These are phyloP conservation scores for Neurospora sp. DNA, from an alignment of 495 filamentous ascomycete species.

Conservation along the genomic window DNA sequence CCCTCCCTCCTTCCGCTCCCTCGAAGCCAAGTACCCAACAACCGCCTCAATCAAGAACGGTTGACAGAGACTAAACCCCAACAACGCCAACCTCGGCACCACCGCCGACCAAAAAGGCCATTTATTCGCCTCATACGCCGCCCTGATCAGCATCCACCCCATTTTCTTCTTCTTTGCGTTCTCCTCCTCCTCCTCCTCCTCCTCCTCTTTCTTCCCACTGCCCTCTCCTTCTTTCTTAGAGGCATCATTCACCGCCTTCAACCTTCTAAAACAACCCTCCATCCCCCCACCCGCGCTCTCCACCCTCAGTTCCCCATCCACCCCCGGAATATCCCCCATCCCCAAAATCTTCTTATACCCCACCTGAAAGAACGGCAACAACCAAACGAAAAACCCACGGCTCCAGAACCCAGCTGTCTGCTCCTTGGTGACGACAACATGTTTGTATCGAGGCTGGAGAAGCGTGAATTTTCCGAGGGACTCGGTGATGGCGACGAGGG, in stretches of 20 bases:
- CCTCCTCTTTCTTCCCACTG: neutral
- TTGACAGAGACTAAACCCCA: constrained; percentile 7
- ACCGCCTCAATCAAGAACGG: constrained; percentile 8
- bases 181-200: neutral
- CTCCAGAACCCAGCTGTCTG: constrained; percentile 21
- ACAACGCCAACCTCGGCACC: constrained; percentile 5
- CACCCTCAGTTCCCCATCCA: constrained; percentile 12
- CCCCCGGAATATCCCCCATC: constrained; percentile 21
- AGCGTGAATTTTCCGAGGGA: constrained; percentile 16
- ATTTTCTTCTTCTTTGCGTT: neutral
- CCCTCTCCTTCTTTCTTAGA: neutral
- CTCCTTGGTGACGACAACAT: constrained; percentile 14
- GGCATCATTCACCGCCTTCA: neutral
- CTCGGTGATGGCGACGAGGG: constrained; percentile 12
- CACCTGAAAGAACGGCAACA: constrained; percentile 19
- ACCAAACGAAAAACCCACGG: constrained; percentile 25
- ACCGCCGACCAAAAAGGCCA: constrained; percentile 4
- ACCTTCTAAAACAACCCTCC: neutral
- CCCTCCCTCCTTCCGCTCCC: neutral
- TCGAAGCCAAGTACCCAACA: constrained; percentile 1
- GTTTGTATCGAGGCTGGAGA: constrained; percentile 13
- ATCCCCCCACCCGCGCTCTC: neutral
- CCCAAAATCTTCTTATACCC: constrained; percentile 19
- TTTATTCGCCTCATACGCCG: neutral
- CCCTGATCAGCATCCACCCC: constrained; percentile 1